phyloP scores from a whole-genome alignment of 2,329 filamentous ascomycete genomes.

The Zalaria sp. region DNA sequence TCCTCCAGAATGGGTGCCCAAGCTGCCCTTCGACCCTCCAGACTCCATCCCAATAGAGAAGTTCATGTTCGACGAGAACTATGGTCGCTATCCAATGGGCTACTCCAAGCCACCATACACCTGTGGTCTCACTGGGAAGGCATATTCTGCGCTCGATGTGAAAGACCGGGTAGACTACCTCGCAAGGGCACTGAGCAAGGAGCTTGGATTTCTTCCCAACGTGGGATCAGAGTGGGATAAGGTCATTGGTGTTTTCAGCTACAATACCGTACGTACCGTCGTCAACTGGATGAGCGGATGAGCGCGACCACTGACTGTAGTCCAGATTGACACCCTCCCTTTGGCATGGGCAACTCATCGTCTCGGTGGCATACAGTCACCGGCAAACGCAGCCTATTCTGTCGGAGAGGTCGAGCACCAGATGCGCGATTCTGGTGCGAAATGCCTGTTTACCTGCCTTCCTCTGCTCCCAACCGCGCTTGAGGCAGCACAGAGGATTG shows the following conservation, averaged over 20 bases:
- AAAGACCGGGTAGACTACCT: slow-evolving; percentile 52
- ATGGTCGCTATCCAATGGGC: slow-evolving; percentile 51
- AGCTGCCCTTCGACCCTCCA: slow-evolving; percentile 50
- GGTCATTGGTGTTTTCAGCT: slow-evolving; percentile 60
- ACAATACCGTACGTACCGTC: slow-evolving; percentile 52
- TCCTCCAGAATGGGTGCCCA: slow-evolving; percentile 47
- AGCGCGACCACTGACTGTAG: neutral
- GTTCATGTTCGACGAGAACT: slow-evolving; percentile 60
- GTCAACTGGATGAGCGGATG: neutral
- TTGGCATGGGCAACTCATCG: slow-evolving; percentile 61
- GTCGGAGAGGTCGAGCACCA: slow-evolving; percentile 58
- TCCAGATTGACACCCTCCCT: slow-evolving; percentile 59
- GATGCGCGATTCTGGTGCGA: slow-evolving; percentile 52
- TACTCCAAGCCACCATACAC: slow-evolving; percentile 59
- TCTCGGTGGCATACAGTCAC: slow-evolving; percentile 58
- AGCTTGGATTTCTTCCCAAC: slow-evolving; percentile 57
- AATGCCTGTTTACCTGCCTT: slow-evolving; percentile 57
- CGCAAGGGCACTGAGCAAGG: slow-evolving; percentile 53
- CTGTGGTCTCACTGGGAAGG: slow-evolving; percentile 58
- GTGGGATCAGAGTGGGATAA: slow-evolving; percentile 69
- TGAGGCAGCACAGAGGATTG: slow-evolving; percentile 47
- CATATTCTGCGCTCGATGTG: slow-evolving; percentile 50
- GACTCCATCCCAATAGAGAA: slow-evolving; percentile 62
- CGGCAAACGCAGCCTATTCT: slow-evolving; percentile 64
- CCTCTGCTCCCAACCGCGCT: slow-evolving; percentile 51